phyloP scores from a whole-genome alignment of 1,139 yeast genomes.

The Candida pseudoviswanathii region DNA sequence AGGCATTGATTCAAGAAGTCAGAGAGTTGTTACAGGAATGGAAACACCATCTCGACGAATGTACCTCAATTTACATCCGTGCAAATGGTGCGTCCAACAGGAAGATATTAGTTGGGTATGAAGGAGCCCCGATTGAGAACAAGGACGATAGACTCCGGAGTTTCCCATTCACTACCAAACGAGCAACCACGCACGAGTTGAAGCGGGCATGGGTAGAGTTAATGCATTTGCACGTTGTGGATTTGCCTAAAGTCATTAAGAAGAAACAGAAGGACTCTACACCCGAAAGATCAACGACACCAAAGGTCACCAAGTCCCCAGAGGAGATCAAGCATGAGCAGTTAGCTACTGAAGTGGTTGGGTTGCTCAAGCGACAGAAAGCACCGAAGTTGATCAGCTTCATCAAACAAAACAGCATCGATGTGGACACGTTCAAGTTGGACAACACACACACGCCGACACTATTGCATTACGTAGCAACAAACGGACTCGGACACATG shows the following conservation, averaged over 20 bases:
- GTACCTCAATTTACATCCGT: slow-evolving; percentile 74
- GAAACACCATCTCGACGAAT: slow-evolving; percentile 58
- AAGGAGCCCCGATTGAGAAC: slow-evolving; percentile 48
- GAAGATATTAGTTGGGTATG: slow-evolving; percentile 68
- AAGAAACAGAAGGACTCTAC: slow-evolving; percentile 27
- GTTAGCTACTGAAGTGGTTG: slow-evolving; percentile 59
- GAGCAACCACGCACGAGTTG: slow-evolving; percentile 84
- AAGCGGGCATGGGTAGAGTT: slow-evolving; percentile 84
- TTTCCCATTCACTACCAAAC: slow-evolving; percentile 86
- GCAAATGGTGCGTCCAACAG: slow-evolving; percentile 78
- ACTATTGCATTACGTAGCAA: slow-evolving; percentile 75
- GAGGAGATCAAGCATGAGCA: slow-evolving; percentile 37
- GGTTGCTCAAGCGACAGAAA: slow-evolving; percentile 68
- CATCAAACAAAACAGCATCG: slow-evolving; percentile 58
- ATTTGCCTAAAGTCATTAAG: slow-evolving; percentile 54
- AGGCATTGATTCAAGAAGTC: slow-evolving; percentile 76
- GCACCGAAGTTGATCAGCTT: slow-evolving; percentile 74
- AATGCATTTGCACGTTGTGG: slow-evolving; percentile 57
- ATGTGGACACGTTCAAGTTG: slow-evolving; percentile 47
- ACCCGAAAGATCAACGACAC: slow-evolving; percentile 19
- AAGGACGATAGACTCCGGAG: slow-evolving; percentile 61
- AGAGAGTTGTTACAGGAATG: slow-evolving; percentile 67
- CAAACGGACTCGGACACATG: slow-evolving; percentile 67
- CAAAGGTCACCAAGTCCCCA: slow-evolving; percentile 24
- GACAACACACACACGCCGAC: slow-evolving; percentile 72